Conservation (phyloP, 2,329 filamentous ascomycete species). For the Acrodontium crateriforme region DNA sequence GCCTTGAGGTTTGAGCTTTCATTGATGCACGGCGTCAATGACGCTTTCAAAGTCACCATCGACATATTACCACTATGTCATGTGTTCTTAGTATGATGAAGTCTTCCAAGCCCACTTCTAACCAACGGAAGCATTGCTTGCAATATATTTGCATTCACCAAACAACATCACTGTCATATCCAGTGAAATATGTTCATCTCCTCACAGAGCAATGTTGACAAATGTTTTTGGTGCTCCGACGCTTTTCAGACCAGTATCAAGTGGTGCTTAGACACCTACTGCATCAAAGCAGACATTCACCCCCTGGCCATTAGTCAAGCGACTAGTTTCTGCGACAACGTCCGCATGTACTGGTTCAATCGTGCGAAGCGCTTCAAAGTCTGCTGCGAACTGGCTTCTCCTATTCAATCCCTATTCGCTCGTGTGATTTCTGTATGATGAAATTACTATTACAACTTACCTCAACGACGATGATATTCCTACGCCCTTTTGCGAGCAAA, state of each 20-base stretch:
- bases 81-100: slow-evolving; percentile 1
- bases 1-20: slow-evolving; percentile 2
- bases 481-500: slow-evolving; percentile 4
- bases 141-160: slow-evolving; percentile 3
- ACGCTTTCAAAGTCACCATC: slow-evolving; percentile 6
- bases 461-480: slow-evolving; percentile 7
- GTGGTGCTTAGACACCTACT: slow-evolving; percentile 5
- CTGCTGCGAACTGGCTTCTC: slow-evolving; percentile 4
- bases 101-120: slow-evolving; percentile 2
- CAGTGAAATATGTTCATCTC: no score
- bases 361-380: slow-evolving; percentile 6
- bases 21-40: slow-evolving; percentile 3
- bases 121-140: slow-evolving; percentile 2
- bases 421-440: slow-evolving; percentile 1
- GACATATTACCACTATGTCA: slow-evolving; percentile 3
- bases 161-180: no score
- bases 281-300: slow-evolving; percentile 8
- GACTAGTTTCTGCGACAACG: slow-evolving; percentile 4
- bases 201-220: slow-evolving; percentile 7
- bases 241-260: slow-evolving; percentile 3
- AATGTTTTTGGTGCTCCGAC: slow-evolving; percentile 4
- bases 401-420: slow-evolving; percentile 2
- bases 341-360: slow-evolving; percentile 3
- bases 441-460: slow-evolving; percentile 1
- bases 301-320: slow-evolving; percentile 4